Conservation (phyloP, 2,329 filamentous ascomycete species). For the Epichloe elymi region DNA sequence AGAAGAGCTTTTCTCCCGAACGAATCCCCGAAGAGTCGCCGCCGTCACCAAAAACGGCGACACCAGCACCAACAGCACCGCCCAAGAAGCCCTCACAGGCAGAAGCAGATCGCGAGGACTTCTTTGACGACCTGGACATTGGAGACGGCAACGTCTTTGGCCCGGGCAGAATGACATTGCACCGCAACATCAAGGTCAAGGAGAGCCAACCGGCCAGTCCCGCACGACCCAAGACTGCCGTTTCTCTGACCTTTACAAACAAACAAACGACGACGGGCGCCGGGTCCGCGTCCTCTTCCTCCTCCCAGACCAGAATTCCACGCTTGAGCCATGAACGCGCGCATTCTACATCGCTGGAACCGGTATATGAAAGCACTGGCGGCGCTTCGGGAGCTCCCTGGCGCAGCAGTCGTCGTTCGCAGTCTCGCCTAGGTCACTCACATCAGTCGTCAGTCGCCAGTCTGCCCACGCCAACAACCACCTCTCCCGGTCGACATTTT, state of each 20-base stretch:
- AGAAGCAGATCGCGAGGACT: constrained; percentile 54
- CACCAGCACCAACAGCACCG: not conserved
- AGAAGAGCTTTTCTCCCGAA: constrained; percentile 45
- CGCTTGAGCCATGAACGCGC: constrained; percentile 61
- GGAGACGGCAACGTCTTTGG: constrained; percentile 74
- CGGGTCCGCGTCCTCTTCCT: constrained; percentile 2
- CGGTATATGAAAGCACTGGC: constrained; percentile 80
- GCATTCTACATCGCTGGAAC: constrained; percentile 64
- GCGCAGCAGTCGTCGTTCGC: constrained; percentile 41
- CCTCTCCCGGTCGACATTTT: constrained; percentile 38
- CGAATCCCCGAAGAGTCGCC: constrained; percentile 27
- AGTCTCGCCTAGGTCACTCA: constrained; percentile 56
- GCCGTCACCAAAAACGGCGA: not conserved
- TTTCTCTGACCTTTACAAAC: constrained; percentile 85
- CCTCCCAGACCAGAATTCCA: constrained; percentile 58
- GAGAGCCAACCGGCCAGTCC: constrained; percentile 56
- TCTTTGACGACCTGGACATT: constrained; percentile 76
- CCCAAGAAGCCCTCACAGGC: constrained; percentile 20
- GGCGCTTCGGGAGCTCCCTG: constrained; percentile 55
- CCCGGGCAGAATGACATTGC: constrained; percentile 66
- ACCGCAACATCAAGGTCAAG: constrained; percentile 87
- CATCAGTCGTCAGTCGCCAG: constrained; percentile 55
- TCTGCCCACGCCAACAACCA: constrained; percentile 46
- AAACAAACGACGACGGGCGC: constrained; percentile 34
- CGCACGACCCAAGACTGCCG: constrained; percentile 56